Evolutionary conservation across 1,284 basidiomycete genomes (phyloP), one percentile per base, ranked within the genome.

Genomic region (Cutaneotrichosporon sp.): DNA sequence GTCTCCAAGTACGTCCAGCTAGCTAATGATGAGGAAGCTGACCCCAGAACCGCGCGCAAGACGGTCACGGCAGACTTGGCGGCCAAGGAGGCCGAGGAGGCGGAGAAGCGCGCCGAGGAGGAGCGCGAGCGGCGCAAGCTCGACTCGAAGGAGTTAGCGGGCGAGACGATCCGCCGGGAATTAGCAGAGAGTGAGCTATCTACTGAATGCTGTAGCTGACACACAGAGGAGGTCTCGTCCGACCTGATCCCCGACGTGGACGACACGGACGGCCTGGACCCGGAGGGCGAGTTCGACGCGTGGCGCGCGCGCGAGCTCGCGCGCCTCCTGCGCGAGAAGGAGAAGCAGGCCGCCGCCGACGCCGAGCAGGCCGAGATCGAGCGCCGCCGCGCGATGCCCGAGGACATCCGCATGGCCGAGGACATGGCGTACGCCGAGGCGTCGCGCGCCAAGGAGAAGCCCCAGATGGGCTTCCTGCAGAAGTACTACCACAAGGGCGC

Each of bases 401-500:
- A 98, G 77, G 91, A 89, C 65, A 88, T 95, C 74, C 83, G 97
- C 25, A 73, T 97, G 72, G 87, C 86, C 73, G 95, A 98, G 78
- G 95, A 99, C 76, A 73, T 93, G 63, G 94, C 90, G 76, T 86
- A 84, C 50, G 95, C 94, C 3, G 84, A 91, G 65, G 86, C 89
- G 75, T 83, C 86, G 43, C 83, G 95, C 57, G 88, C 89, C 57
- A 72, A 66, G 58, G 77, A 79, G 52, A 77, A 78, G 64, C 70
- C 92, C 3, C 84, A 90, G 65, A 91, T 94, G 77, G 90, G 88
- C 71, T 98, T 99, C 82, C 80, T 98, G 71, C 94, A 99, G 78
- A 98, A 97, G 81, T 99, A 97, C 78, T 98, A 94, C 87, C 97
- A 99, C 83, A 98, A 97, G 81, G 97, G 97, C 72, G 95, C 94